Conservation (phyloP, 1,284 basidiomycete species). For the Chalciporus piperatoides region DNA sequence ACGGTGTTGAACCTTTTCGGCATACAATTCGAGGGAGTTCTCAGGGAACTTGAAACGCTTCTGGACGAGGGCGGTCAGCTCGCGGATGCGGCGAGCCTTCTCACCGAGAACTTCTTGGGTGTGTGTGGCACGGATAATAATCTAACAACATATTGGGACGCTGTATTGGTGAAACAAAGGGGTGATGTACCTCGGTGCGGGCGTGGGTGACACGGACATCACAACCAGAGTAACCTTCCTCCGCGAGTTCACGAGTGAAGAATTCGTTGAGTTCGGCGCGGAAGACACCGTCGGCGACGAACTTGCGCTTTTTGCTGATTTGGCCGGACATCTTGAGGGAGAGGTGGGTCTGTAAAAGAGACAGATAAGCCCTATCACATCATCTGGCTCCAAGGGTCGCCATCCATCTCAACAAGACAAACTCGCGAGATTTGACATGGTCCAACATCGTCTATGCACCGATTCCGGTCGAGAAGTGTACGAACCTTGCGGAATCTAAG, state of each 20-base stretch:
- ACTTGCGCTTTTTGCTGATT: constrained; percentile 97
- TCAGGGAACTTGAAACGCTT: constrained; percentile 99
- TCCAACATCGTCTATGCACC: neutral
- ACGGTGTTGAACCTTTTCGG: constrained; percentile 99
- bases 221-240: constrained; percentile 99
- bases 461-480: constrained; percentile 4
- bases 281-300: constrained; percentile 98
- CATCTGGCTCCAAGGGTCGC: constrained; percentile 18
- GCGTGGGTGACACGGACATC: constrained; percentile 99
- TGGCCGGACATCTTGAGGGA: constrained; percentile 65
- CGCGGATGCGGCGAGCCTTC: constrained; percentile 99
- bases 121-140: constrained; percentile 99
- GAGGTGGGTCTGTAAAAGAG: constrained; percentile 13
- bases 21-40: constrained; percentile 98
- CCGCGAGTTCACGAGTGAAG: constrained; percentile 98
- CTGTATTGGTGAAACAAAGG: constrained; percentile 2
- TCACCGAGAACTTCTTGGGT: constrained; percentile 99
- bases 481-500: constrained; percentile 26
- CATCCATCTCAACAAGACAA: constrained; percentile 22
- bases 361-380: constrained; percentile 20
- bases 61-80: constrained; percentile 97
- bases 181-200: constrained; percentile 78
- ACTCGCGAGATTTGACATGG: neutral
- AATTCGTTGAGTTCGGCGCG: constrained; percentile 98
- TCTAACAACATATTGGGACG: constrained; percentile 44